A percentile compares a stretch with the other conserved stretches of the same genome.
phyloP scores from a whole-genome alignment of 768 basidiomycete genomes.

The Amanita fuliginea region DNA sequence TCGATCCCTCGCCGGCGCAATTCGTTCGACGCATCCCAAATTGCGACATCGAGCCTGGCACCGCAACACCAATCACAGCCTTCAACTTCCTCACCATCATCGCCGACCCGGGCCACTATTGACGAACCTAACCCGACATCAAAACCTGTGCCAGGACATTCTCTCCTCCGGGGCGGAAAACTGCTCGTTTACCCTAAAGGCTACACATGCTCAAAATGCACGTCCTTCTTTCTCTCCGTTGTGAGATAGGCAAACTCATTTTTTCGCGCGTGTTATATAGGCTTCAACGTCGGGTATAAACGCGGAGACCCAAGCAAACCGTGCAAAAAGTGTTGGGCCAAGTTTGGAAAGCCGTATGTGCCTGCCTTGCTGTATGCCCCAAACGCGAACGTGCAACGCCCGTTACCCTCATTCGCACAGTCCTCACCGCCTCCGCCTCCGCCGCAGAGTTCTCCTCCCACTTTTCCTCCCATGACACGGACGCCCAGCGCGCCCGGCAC shows the following conservation, averaged over 20 bases:
- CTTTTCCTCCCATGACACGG: neutral
- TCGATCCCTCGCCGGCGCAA: neutral
- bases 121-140: slow-evolving; percentile 57
- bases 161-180: slow-evolving; percentile 48
- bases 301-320: slow-evolving; percentile 53
- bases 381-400: slow-evolving; percentile 20
- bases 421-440: slow-evolving; percentile 7
- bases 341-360: slow-evolving; percentile 47
- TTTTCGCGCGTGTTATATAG: slow-evolving; percentile 22
- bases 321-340: slow-evolving; percentile 67
- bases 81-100: neutral
- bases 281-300: slow-evolving; percentile 68
- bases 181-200: slow-evolving; percentile 63
- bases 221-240: slow-evolving; percentile 10
- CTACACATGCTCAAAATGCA: slow-evolving; percentile 60
- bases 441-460: slow-evolving; percentile 7
- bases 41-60: too few species aligned
- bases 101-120: neutral
- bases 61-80: neutral
- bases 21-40: neutral
- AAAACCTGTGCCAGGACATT: slow-evolving; percentile 53
- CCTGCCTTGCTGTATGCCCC: slow-evolving; percentile 14
- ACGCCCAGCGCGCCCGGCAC: neutral
- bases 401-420: slow-evolving; percentile 21
- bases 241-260: neutral